These are phyloP conservation scores for Fusarium staphyleae DNA, from an alignment of 2,329 filamentous ascomycete species.

Conservation along the genomic window DNA sequence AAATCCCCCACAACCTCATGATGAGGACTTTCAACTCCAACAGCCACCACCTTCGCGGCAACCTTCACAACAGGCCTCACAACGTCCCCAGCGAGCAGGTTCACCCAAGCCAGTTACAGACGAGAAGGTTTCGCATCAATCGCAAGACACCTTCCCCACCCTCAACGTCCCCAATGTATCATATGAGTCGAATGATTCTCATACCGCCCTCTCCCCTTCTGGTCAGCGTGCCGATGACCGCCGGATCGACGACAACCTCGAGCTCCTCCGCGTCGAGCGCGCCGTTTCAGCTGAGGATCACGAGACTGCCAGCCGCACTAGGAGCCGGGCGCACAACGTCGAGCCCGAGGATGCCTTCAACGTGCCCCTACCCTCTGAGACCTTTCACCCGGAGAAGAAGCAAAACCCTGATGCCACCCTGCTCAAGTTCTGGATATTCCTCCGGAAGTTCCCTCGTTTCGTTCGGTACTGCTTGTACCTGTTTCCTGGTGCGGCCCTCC, in stretches of 20 bases:
- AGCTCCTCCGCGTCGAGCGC: conserved; percentile 57
- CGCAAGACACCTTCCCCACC: conserved; percentile 44
- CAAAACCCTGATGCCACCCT: conserved; percentile 46
- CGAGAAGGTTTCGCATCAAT: conserved; percentile 38
- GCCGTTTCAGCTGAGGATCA: conserved; percentile 54
- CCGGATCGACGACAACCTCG: conserved; percentile 57
- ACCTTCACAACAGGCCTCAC: conserved; percentile 15
- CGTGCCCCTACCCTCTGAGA: conserved; percentile 40
- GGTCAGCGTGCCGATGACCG: conserved; percentile 45
- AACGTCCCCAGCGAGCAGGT: conserved; percentile 6
- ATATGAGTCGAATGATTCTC: conserved; percentile 18
- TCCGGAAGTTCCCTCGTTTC: conserved; percentile 59
- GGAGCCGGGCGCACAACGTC: conserved; percentile 45
- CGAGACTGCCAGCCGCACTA: conserved; percentile 39
- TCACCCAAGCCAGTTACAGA: conserved; percentile 14
- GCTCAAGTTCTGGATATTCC: conserved; percentile 52
- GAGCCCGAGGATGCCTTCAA: conserved; percentile 58
- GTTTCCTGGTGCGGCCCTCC: conserved; percentile 53
- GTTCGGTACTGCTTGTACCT: conserved; percentile 59
- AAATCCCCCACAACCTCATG: conserved; percentile 31
- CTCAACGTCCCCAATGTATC: conserved; percentile 36
- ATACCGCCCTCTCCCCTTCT: conserved; percentile 35
- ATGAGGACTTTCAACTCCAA: conserved; percentile 26
- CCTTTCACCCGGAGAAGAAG: conserved; percentile 38
- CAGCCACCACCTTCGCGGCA: conserved; percentile 30